A percentile compares a stretch with the other conserved stretches of the same genome.
phyloP scores from a whole-genome alignment of 2,329 filamentous ascomycete species.

The Orbilia brochopaga region DNA sequence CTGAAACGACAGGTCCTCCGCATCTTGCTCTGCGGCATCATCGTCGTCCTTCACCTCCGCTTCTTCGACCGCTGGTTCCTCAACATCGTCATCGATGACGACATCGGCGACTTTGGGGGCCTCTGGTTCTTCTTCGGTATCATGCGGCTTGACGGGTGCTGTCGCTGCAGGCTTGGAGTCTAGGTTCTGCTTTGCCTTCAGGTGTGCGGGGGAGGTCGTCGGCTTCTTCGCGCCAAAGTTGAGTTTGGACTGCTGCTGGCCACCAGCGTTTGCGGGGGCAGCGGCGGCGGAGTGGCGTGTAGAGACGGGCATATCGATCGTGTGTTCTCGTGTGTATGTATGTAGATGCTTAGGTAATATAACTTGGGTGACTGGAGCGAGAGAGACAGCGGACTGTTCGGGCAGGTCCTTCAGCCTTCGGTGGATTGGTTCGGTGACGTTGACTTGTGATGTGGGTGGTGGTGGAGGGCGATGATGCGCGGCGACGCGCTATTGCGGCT shows the following conservation, averaged over 20 bases:
- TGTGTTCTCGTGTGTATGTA: neutral
- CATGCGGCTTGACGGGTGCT: slow-evolving; percentile 46
- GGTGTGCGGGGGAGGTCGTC: slow-evolving; percentile 46
- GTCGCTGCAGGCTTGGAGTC: slow-evolving; percentile 5
- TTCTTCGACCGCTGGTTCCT: slow-evolving; percentile 54
- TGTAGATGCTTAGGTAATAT: neutral
- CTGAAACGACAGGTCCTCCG: slow-evolving; percentile 26
- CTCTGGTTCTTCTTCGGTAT: slow-evolving; percentile 53
- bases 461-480: neutral
- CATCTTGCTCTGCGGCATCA: slow-evolving; percentile 56
- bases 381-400: too few species aligned
- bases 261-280: neutral
- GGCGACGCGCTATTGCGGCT: neutral
- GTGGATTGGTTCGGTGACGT: neutral
- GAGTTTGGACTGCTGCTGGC: slow-evolving; percentile 39
- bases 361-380: too few species aligned
- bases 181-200: slow-evolving; percentile 52
- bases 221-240: slow-evolving; percentile 42
- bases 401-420: too few species aligned
- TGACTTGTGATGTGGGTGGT: neutral
- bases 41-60: slow-evolving; percentile 53
- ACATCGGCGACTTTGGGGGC: neutral
- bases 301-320: slow-evolving; percentile 29
- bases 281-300: slow-evolving; percentile 29
- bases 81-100: slow-evolving; percentile 53